Percentiles rank a stretch among this genome's conserved stretches.
Conservation (phyloP, 2,329 filamentous ascomycete genomes). For the Tolypocladium cylindrosporum region DNA sequence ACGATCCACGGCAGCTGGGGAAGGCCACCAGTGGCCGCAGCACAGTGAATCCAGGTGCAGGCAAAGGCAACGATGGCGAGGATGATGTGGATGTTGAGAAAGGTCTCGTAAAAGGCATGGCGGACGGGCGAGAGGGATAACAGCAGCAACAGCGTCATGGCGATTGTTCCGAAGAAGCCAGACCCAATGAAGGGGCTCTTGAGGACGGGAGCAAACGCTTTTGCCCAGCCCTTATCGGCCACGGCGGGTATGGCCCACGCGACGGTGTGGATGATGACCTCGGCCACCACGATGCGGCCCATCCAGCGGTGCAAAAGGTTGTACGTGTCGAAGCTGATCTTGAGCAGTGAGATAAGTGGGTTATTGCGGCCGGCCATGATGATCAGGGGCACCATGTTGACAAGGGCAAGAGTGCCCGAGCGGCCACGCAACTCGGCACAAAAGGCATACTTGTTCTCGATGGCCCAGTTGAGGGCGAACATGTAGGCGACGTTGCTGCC, state of each 20-base stretch:
- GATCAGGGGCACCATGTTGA: constrained; percentile 89
- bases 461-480: constrained; percentile 49
- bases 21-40: constrained; percentile 54
- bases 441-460: constrained; percentile 50
- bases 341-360: constrained; percentile 69
- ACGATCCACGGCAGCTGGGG: constrained; percentile 68
- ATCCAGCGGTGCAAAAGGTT: constrained; percentile 68
- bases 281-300: constrained; percentile 61
- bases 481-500: constrained; percentile 54
- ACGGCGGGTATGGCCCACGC: constrained; percentile 67
- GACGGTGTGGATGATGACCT: constrained; percentile 58
- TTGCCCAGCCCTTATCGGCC: constrained; percentile 51
- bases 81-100: constrained; percentile 76
- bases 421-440: constrained; percentile 78
- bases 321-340: constrained; percentile 93
- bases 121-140: constrained; percentile 69
- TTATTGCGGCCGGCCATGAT: constrained; percentile 90
- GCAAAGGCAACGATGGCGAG: constrained; percentile 59
- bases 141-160: constrained; percentile 57
- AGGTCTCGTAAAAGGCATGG: constrained; percentile 96
- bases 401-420: constrained; percentile 69
- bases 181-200: constrained; percentile 55
- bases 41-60: constrained; percentile 71
- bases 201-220: constrained; percentile 42
- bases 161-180: constrained; percentile 49